Evolutionary conservation across 768 basidiomycete genomes (phyloP).

Genomic region (Melanogaster broomeanus): DNA sequence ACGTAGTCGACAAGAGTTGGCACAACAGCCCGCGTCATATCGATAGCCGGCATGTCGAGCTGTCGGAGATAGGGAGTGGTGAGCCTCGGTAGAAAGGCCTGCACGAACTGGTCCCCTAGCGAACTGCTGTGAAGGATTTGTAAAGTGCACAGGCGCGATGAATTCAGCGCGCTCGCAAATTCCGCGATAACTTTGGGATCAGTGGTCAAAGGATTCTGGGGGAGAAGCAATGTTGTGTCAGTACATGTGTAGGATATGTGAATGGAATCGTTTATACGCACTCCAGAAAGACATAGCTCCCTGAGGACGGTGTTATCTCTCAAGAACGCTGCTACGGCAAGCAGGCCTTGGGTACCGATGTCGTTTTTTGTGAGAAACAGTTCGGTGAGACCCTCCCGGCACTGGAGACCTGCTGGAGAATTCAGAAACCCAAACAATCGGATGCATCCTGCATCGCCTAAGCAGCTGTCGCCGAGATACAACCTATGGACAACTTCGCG

Average conservation of each 20-base stretch:
- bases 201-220: conserved; percentile 43
- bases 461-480: conserved; percentile 53
- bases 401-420: conserved; percentile 46
- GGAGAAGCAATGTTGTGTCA: conserved; percentile 17
- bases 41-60: conserved; percentile 55
- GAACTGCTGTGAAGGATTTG: conserved; percentile 50
- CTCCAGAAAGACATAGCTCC: conserved; percentile 58
- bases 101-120: conserved; percentile 53
- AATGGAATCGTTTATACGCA: conserved; percentile 32
- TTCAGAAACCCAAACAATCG: conserved; percentile 54
- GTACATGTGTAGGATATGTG: neutral
- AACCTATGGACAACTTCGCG: conserved; percentile 54
- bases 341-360: conserved; percentile 56
- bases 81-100: conserved; percentile 51
- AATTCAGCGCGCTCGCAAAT: conserved; percentile 54
- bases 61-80: conserved; percentile 50
- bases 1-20: conserved; percentile 50
- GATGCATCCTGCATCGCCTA: conserved; percentile 59
- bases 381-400: conserved; percentile 45
- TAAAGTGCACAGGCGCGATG: conserved; percentile 51
- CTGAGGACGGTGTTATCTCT: conserved; percentile 45
- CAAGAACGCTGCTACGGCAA: conserved; percentile 54
- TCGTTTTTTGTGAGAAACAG: conserved; percentile 59
- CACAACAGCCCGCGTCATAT: conserved; percentile 43
- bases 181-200: conserved; percentile 35